Evolutionary conservation across 78 protist genomes (phyloP), one percentile per base, ranked within the genome.

Genomic region (Dictyostelium brefeldianum): DNA sequence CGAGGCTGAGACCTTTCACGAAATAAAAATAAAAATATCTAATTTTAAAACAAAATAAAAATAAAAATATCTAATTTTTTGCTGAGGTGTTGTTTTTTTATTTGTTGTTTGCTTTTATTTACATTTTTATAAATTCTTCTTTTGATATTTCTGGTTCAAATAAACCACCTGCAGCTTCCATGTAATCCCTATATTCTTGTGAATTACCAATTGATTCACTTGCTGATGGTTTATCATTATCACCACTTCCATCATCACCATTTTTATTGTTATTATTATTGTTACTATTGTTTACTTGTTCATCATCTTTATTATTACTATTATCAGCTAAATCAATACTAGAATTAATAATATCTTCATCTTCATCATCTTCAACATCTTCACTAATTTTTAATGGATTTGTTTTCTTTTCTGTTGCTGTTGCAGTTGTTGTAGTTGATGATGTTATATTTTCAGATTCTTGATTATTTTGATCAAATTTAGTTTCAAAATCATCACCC

Each of bases 71-170:
- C 1, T 59, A 29, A 59, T 59, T 59, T 22, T 59, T 59, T 2
- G 11, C 43, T 36, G 43, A 36, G 43, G 70, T 62, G 70, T 64
- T 64, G 5, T 64, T n/a, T 62, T 67, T 31, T 31, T 65, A 22
- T 65, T 29, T 65, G 6, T 8, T 67, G 5, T 31, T 17, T 67
- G 5, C n/a, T n/a, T 67, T 67, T 67, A 27, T 27, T 67, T 67
- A 67, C 18, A 67, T 12, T 67, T 67, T 67, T 29, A 62, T 62
- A 18, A 67, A 67, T 27, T 67, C 75, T 41, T 67, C 75, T 67
- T 67, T 67, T 67, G 75, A 31, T 12, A 67, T 31, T 17, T 25
- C 47, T 4, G 75, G 25, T 41, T 67, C 5, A 36, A 67, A 67
- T 31, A 67, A 18, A 67, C 75, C 75, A 29, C 31, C 48, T 14